Evolutionary conservation across 2,329 filamentous ascomycete genomes (phyloP), one percentile per base, ranked within the genome.

Genomic region (Pseudogymnoascus sp.): DNA sequence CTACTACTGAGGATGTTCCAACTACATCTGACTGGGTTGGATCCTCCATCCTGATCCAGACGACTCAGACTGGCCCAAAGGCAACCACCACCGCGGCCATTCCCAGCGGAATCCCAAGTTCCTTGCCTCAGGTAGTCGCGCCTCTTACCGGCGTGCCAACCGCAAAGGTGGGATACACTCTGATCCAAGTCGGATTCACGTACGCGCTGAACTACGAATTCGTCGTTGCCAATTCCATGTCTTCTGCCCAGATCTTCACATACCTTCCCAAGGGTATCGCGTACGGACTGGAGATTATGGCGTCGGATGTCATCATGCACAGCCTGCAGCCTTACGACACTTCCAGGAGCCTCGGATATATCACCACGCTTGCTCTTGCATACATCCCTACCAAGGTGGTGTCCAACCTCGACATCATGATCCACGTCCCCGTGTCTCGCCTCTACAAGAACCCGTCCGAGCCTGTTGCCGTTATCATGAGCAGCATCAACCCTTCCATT

Each of bases 141-240:
- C 91, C 91, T 7, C 83, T 85, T 42, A 80, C 83, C 63, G 83
- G 83, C 31, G 80, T 83, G 60, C 78, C 80, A 18, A 85, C 83
- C 1, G 26, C 57, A n/a, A 40, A 60, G 11, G 31, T 10, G 84
- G 89, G 90, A 68, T 86, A 84, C 0, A 86, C 84, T 3, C 76
- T 90, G 69, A 87, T 96, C 69, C 91, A 96, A 73, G 82, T 97
- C 67, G 95, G 90, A 36, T 97, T 97, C 81, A 79, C 85, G 62
- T 88, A 86, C 71, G 83, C 84, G 1, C 82, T 96, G 69, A 93
- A 96, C 77, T 99, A 95, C 75, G 78, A 83, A 7, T 96, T 96
- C 72, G 89, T 97, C 29, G 86, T 88, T 10, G 79, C 79, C 21
- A 86, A 88, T 66, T 80, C 85, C 12, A 81, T 87, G 67, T 89